Evolutionary conservation across 2,329 filamentous ascomycete genomes (phyloP).

Genomic region (Tolypocladium album): DNA sequence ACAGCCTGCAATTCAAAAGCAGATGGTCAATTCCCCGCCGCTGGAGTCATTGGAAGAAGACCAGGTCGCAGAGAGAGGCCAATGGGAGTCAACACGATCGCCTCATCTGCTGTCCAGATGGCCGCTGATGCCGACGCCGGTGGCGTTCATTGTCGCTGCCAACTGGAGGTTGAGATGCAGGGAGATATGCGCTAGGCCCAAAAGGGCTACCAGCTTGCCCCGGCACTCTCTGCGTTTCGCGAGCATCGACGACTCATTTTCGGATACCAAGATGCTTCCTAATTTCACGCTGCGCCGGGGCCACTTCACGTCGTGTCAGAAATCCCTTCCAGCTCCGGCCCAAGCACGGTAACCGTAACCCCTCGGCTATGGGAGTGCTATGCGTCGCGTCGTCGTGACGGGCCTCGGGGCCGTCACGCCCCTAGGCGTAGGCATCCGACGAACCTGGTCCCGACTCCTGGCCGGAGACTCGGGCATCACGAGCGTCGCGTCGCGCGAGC

Average conservation of each 20-base stretch:
- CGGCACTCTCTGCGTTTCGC: not conserved
- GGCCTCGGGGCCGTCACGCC: slow-evolving; percentile 76
- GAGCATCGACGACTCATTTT: not conserved
- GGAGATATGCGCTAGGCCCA: not conserved
- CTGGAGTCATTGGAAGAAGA: not conserved
- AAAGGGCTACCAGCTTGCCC: not conserved
- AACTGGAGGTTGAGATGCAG: not conserved
- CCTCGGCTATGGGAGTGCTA: slow-evolving; percentile 20
- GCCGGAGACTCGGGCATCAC: slow-evolving; percentile 71
- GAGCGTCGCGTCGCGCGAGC: slow-evolving; percentile 54
- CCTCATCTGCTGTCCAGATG: not conserved
- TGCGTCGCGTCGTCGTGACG: slow-evolving; percentile 72
- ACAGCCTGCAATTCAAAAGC: not conserved
- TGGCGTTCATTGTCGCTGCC: not conserved
- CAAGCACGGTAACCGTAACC: not conserved
- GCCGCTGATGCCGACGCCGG: not conserved
- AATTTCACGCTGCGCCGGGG: not conserved
- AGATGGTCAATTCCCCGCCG: not conserved
- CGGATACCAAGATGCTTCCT: not conserved
- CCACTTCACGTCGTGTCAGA: not conserved
- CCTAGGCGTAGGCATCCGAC: slow-evolving; percentile 66
- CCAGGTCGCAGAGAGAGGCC: not conserved
- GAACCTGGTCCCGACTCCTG: slow-evolving; percentile 72
- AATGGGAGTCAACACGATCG: not conserved
- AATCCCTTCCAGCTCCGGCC: not conserved